Evolutionary conservation across 495 filamentous ascomycete species (phyloP).

Genomic region (Penicillium alfredii): DNA sequence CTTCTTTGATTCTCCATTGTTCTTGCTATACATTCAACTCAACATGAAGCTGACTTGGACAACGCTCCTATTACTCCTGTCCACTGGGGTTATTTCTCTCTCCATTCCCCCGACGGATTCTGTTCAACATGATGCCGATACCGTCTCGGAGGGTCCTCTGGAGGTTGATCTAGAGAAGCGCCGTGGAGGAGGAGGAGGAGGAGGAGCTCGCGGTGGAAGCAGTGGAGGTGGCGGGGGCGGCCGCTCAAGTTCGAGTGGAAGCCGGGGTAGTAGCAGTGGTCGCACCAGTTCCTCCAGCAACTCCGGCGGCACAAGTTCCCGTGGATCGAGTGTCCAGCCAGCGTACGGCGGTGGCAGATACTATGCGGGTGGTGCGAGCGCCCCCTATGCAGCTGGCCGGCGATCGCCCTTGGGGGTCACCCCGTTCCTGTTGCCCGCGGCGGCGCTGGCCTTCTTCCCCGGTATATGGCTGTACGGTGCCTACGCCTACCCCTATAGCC

Average conservation of each 20-base stretch:
- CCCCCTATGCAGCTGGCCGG: constrained; percentile 61
- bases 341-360: constrained; percentile 61
- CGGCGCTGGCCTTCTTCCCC: constrained; percentile 52
- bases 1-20: no score
- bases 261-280: constrained; percentile 21
- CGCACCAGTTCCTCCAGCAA: constrained; percentile 9
- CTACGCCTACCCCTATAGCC: constrained; percentile 64
- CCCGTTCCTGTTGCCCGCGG: constrained; percentile 52
- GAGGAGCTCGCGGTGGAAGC: constrained; percentile 25
- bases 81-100: constrained; percentile 23
- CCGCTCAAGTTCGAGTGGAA: constrained; percentile 18
- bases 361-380: constrained; percentile 70
- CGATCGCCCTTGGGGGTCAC: constrained; percentile 51
- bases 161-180: constrained; percentile 39
- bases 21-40: not conserved
- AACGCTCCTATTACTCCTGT: constrained; percentile 26
- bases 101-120: constrained; percentile 24
- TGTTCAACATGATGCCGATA: constrained; percentile 14
- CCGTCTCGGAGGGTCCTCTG: constrained; percentile 9
- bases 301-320: constrained; percentile 12
- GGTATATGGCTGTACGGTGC: constrained; percentile 51
- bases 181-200: constrained; percentile 41
- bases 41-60: constrained; percentile 30
- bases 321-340: constrained; percentile 34
- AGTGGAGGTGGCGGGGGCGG: constrained; percentile 22